phyloP scores from a whole-genome alignment of 345 rosid species.

The Citrus hindsii region DNA sequence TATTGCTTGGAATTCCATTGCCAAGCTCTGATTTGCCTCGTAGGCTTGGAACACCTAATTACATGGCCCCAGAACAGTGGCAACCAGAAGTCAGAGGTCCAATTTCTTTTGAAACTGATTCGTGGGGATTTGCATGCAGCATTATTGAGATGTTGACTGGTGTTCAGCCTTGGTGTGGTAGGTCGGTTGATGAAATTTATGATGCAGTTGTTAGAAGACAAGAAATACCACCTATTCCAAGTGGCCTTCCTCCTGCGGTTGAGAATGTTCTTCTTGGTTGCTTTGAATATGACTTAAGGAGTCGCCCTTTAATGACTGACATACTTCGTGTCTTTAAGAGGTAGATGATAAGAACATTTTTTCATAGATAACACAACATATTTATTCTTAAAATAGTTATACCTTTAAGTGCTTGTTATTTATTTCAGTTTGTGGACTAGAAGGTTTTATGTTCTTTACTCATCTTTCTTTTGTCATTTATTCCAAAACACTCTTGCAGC shows the following conservation, averaged over 20 bases:
- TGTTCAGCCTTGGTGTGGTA: slow-evolving; percentile 78
- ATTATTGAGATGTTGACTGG: slow-evolving; percentile 93
- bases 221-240: slow-evolving; percentile 64
- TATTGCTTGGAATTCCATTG: slow-evolving; percentile 65
- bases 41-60: slow-evolving; percentile 85
- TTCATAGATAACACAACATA: background rate
- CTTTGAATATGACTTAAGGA: slow-evolving; percentile 84
- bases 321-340: slow-evolving; percentile 61
- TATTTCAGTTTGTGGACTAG: background rate
- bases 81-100: slow-evolving; percentile 88
- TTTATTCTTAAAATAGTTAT: background rate
- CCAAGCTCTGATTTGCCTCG: slow-evolving; percentile 59
- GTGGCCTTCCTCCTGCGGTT: slow-evolving; percentile 68
- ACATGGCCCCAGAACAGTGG: slow-evolving; percentile 99
- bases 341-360: slow-evolving; percentile 23
- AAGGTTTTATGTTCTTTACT: background rate
- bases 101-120: slow-evolving; percentile 78
- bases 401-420: background rate
- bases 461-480: background rate
- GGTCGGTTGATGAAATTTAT: slow-evolving; percentile 56
- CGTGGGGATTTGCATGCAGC: slow-evolving; percentile 96
- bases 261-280: slow-evolving; percentile 76
- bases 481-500: slow-evolving; percentile 42
- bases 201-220: slow-evolving; percentile 67
- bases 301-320: slow-evolving; percentile 84